Evolutionary conservation across 805 yeast genomes (phyloP).

Genomic region (Zygotorulaspora chibaensis): DNA sequence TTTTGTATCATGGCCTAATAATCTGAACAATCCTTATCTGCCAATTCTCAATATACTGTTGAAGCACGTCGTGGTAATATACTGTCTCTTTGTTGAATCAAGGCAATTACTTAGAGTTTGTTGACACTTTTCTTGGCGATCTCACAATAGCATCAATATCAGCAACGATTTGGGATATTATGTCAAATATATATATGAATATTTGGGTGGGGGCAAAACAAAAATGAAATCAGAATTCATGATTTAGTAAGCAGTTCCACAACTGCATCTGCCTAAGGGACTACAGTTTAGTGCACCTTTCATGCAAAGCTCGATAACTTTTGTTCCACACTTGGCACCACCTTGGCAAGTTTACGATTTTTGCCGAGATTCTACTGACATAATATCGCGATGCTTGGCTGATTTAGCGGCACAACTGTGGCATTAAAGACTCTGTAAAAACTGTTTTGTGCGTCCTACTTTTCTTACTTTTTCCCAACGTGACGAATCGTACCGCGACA

Average conservation of each 20-base stretch:
- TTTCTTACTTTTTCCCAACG: background rate
- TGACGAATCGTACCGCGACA: background rate
- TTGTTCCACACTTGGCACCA: too few relatives aligned
- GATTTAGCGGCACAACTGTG: too few relatives aligned
- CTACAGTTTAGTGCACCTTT: too few relatives aligned
- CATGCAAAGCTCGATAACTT: too few relatives aligned
- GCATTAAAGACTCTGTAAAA: too few relatives aligned
- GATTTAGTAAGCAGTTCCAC: background rate
- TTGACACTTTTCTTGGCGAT: too few relatives aligned
- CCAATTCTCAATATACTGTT: background rate
- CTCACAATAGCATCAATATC: background rate
- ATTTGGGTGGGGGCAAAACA: background rate
- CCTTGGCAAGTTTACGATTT: too few relatives aligned
- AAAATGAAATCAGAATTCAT: background rate
- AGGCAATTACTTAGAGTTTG: background rate
- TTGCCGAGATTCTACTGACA: too few relatives aligned
- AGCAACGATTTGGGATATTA: background rate
- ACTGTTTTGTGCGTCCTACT: background rate
- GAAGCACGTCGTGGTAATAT: background rate
- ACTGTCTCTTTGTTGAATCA: background rate
- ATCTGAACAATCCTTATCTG: too few relatives aligned
- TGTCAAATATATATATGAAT: background rate
- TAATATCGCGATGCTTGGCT: too few relatives aligned
- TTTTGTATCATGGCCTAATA: background rate
- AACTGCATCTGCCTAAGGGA: background rate